These are phyloP conservation scores for Telfairia occidentalis DNA, from an alignment of 331 rosid genomes.

Conservation along the genomic window DNA sequence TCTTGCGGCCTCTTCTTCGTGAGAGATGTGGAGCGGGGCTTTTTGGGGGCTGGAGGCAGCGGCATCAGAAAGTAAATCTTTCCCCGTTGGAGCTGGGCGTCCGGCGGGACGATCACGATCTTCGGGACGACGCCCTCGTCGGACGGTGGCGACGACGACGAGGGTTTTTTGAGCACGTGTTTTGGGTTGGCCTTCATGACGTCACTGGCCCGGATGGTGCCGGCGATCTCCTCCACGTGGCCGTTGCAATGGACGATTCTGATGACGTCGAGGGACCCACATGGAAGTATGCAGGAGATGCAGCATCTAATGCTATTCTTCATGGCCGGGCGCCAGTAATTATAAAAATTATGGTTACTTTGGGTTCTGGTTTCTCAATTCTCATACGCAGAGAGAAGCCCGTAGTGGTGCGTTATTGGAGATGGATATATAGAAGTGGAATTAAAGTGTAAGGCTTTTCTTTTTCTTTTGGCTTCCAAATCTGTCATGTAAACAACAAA, in stretches of 20 bases:
- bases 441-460: slow-evolving; percentile 5
- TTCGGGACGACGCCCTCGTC: slow-evolving; percentile 46
- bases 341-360: not conserved
- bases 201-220: slow-evolving; percentile 58
- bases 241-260: slow-evolving; percentile 86
- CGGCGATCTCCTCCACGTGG: slow-evolving; percentile 71
- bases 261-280: slow-evolving; percentile 82
- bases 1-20: slow-evolving; percentile 34
- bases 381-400: slow-evolving; percentile 20
- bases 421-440: not conserved
- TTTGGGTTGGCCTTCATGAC: slow-evolving; percentile 82
- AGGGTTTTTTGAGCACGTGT: slow-evolving; percentile 77
- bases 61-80: slow-evolving; percentile 99
- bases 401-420: not conserved
- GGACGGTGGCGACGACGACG: slow-evolving; percentile 51
- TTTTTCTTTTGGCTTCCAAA: slow-evolving; percentile 20
- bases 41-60: slow-evolving; percentile 30
- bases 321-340: slow-evolving; percentile 34
- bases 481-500: slow-evolving; percentile 19
- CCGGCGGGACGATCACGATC: slow-evolving; percentile 81
- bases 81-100: slow-evolving; percentile 82
- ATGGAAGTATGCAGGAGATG: slow-evolving; percentile 95
- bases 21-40: slow-evolving; percentile 15
- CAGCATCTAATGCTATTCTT: slow-evolving; percentile 73
- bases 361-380: slow-evolving; percentile 11